Evolutionary conservation across 225 moss, liverwort and hornwort species (phyloP).

Genomic region (Sphagnum contortum): DNA sequence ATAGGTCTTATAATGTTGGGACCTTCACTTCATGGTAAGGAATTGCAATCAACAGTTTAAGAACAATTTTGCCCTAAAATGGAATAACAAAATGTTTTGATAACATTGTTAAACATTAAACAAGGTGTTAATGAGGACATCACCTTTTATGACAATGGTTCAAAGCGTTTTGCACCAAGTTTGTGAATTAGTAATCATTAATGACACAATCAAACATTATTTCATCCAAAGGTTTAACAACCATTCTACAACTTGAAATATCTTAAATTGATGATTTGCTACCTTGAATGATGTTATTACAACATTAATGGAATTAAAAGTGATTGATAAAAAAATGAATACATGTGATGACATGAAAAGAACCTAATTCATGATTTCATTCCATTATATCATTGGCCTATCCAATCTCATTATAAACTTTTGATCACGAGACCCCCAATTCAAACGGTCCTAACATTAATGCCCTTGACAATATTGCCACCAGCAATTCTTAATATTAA

Average conservation of each 20-base stretch:
- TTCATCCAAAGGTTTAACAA: constrained; percentile 4
- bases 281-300: background rate
- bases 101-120: background rate
- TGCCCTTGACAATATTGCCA: no score
- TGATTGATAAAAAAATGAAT: constrained; percentile 1
- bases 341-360: background rate
- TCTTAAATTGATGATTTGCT: background rate
- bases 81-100: background rate
- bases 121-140: background rate
- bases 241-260: background rate
- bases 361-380: background rate
- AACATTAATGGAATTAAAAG: background rate
- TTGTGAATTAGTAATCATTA: background rate
- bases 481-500: no score
- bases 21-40: background rate
- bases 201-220: background rate
- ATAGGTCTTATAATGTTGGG: background rate
- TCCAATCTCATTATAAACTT: no score
- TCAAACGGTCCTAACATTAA: no score
- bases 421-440: no score
- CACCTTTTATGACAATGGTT: background rate
- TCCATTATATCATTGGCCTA: background rate
- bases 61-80: background rate
- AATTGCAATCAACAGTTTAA: background rate
- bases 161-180: background rate